phyloP scores from a whole-genome alignment of 495 filamentous ascomycete genomes.

The Trichoderma erinaceum region DNA sequence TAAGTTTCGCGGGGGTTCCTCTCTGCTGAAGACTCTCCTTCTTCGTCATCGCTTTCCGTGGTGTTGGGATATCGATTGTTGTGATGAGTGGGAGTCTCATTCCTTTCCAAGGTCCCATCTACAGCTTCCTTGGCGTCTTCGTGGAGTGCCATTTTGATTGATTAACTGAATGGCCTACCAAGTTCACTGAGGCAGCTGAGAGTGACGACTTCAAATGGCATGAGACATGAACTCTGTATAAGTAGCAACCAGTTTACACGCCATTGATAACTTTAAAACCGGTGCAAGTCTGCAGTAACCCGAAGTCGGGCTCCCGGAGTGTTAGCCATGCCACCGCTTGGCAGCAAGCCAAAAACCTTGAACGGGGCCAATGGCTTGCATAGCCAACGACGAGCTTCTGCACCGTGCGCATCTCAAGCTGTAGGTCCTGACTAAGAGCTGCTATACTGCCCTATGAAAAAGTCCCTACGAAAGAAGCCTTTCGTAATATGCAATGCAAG shows the following conservation, averaged over 20 bases:
- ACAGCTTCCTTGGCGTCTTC: background rate
- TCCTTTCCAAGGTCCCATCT: background rate
- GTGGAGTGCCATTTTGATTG: background rate
- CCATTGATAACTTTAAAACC: background rate
- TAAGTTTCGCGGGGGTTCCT: background rate
- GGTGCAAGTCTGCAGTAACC: background rate
- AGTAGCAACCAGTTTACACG: background rate
- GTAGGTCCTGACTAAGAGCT: background rate
- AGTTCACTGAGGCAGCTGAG: background rate
- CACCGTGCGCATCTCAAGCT: background rate
- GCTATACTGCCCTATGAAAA: background rate
- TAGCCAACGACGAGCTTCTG: background rate
- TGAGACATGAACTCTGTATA: background rate
- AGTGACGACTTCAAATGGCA: background rate
- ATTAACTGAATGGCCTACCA: background rate
- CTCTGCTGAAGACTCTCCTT: background rate
- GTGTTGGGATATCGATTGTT: background rate
- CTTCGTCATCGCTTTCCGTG: background rate
- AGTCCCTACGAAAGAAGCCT: background rate
- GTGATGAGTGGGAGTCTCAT: background rate
- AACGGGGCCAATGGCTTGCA: conserved; percentile 1
- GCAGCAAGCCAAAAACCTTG: conserved; percentile 4
- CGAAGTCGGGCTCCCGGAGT: background rate
- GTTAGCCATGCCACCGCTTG: background rate
- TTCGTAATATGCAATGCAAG: background rate